phyloP scores from a whole-genome alignment of 2,329 filamentous ascomycete species.

The Calonectria pauciramosa region DNA sequence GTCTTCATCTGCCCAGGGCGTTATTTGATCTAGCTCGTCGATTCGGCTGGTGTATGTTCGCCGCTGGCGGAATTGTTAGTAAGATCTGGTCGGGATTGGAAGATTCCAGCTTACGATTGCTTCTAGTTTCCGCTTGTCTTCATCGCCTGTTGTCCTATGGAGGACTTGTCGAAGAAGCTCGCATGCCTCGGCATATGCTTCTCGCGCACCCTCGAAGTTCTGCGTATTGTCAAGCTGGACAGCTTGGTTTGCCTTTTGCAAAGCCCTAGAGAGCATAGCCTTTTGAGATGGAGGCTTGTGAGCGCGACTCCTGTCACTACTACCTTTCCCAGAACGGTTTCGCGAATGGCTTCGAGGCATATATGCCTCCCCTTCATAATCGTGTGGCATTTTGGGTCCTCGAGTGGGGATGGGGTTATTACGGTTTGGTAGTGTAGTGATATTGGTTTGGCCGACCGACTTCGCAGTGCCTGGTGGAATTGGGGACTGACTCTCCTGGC shows the following conservation, averaged over 20 bases:
- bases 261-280: slow-evolving; percentile 93
- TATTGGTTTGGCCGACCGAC: slow-evolving; percentile 32
- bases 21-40: slow-evolving; percentile 83
- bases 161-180: slow-evolving; percentile 90
- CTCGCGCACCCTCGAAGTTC: slow-evolving; percentile 91
- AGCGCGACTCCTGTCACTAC: slow-evolving; percentile 48
- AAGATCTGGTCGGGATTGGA: background rate
- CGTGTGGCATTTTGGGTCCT: slow-evolving; percentile 47
- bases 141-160: slow-evolving; percentile 83
- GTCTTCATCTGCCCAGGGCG: slow-evolving; percentile 65
- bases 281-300: slow-evolving; percentile 81
- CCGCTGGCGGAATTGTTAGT: slow-evolving; percentile 65
- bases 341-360: slow-evolving; percentile 49
- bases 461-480: slow-evolving; percentile 30
- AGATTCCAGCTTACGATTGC: slow-evolving; percentile 77
- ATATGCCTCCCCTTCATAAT: slow-evolving; percentile 47
- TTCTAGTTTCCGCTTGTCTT: slow-evolving; percentile 91
- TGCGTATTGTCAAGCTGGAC: slow-evolving; percentile 96
- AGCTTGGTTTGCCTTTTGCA: slow-evolving; percentile 96
- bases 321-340: slow-evolving; percentile 51
- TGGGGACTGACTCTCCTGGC: slow-evolving; percentile 47
- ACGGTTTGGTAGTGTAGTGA: slow-evolving; percentile 35
- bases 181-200: slow-evolving; percentile 93
- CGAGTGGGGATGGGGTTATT: slow-evolving; percentile 26
- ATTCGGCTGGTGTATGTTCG: slow-evolving; percentile 93